Evolutionary conservation across 371 early-diverging fungal species (phyloP), one percentile per base, ranked within the genome.

Genomic region (Mortierella sp.): DNA sequence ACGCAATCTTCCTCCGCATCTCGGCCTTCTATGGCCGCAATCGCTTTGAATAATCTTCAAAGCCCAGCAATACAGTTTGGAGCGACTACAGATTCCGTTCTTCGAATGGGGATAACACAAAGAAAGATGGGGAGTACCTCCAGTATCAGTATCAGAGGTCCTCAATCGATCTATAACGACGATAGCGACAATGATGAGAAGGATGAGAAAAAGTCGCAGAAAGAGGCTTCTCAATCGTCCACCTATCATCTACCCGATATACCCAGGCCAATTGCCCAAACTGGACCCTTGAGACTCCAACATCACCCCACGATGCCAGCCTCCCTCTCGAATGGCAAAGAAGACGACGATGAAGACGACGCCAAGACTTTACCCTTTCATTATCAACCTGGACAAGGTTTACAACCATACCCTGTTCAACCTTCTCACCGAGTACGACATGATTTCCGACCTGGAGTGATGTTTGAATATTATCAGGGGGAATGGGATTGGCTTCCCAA

Each of bases 401-500:
- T 11, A 46, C 26, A 26, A 55, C 46, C 1, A 11, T 6, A 1
- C 47, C 25, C 11, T 60, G n/a, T n/a, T 26, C 65, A 65, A 21
- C 65, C 46, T 9, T 66, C 53, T 7, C 67, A 66, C 16, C 73
- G 51, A 15, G 37, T 37, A 9, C 37, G 37, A 37, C 73, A 64
- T n/a, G 79, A 79, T n/a, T 79, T 69, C 43, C 64, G 79, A 12
- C 73, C 68, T 9, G 79, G 79, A 2, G 79, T 79, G 0, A 70
- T 69, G 4, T 79, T 79, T 57, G 79, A 79, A 45, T 79, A 79
- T 47, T 79, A 79, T 12, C 66, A 79, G 21, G 79, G 79, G 5
- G 79, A 79, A 14, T 79, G 79, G 79, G 79, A 79, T 59, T 79
- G 79, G 79, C 60, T 79, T 0, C 79, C 79, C 12, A 79, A 79